Percentiles rank a stretch among this genome's conserved stretches.
Conservation (phyloP, 306 rosid genomes). For the Neltuma alba region DNA sequence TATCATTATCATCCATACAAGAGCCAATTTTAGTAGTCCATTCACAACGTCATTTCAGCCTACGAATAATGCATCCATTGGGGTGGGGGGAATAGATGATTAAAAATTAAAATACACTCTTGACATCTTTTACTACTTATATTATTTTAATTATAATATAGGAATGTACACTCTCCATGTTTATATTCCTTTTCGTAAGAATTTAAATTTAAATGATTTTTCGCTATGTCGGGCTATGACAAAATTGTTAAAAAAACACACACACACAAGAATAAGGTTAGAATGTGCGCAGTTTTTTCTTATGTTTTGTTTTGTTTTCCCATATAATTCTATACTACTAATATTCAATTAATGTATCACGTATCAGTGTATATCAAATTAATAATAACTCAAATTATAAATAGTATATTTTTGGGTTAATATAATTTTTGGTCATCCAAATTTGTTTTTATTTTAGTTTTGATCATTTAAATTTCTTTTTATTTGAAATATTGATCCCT, state of each 20-base stretch:
- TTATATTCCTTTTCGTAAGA: not conserved
- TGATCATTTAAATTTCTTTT: too few species aligned
- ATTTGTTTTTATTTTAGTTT: too few species aligned
- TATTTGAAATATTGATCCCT: too few species aligned
- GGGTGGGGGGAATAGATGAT: not conserved
- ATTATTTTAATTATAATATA: not conserved
- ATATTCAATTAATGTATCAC: not conserved
- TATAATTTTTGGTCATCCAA: too few species aligned
- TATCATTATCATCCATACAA: not conserved
- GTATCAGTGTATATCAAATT: too few species aligned
- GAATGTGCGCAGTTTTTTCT: too few species aligned
- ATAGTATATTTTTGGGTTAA: not conserved
- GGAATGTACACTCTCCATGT: not conserved
- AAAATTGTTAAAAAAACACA: too few species aligned
- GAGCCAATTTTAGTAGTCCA: too few species aligned
- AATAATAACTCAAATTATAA: not conserved
- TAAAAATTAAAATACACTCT: not conserved
- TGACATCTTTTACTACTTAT: not conserved
- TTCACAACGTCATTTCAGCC: not conserved
- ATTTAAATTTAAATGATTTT: too few species aligned
- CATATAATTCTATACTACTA: not conserved
- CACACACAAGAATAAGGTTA: too few species aligned
- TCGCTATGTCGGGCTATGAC: not conserved
- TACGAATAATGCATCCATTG: not conserved
- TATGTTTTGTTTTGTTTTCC: not conserved